A percentile compares a stretch with the other conserved stretches of the same genome.
phyloP scores from a whole-genome alignment of 2,329 filamentous ascomycete genomes.

The Colletotrichum agaves region DNA sequence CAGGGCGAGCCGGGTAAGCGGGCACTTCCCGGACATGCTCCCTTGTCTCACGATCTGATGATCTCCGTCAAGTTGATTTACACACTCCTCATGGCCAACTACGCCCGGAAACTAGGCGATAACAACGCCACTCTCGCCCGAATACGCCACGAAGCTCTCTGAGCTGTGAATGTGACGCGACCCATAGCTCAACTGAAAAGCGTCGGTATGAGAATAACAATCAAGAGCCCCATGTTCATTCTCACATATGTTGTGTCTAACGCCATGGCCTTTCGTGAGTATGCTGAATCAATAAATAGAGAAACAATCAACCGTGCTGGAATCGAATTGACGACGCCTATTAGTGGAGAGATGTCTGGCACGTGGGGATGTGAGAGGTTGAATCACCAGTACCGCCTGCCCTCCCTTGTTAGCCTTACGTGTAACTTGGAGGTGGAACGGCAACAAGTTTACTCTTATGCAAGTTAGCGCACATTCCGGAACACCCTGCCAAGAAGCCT shows the following conservation, averaged over 20 bases:
- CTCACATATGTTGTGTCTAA: too few relatives aligned
- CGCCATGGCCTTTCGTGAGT: background rate
- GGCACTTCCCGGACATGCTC: background rate
- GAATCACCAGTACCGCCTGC: background rate
- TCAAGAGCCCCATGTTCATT: too few relatives aligned
- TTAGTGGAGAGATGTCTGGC: background rate
- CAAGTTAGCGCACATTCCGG: constrained; percentile 8
- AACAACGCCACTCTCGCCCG: too few relatives aligned
- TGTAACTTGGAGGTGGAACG: background rate
- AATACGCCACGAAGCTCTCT: background rate
- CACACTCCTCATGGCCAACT: constrained; percentile 8
- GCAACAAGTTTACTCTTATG: background rate
- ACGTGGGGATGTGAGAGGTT: constrained; percentile 17
- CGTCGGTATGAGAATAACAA: too few relatives aligned
- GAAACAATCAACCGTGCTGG: background rate
- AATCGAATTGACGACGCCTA: background rate
- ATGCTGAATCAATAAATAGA: background rate
- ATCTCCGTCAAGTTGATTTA: background rate
- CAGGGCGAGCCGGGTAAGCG: constrained; percentile 3
- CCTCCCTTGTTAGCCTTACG: constrained; percentile 1
- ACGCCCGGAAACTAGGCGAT: background rate
- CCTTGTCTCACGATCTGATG: constrained; percentile 20
- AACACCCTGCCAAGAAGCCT: background rate
- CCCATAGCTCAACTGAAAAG: too few relatives aligned
- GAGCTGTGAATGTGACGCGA: background rate